Evolutionary conservation across 805 yeast genomes (phyloP), one percentile per base, ranked within the genome.

Genomic region (Kodamaea hsintzibuensis): DNA sequence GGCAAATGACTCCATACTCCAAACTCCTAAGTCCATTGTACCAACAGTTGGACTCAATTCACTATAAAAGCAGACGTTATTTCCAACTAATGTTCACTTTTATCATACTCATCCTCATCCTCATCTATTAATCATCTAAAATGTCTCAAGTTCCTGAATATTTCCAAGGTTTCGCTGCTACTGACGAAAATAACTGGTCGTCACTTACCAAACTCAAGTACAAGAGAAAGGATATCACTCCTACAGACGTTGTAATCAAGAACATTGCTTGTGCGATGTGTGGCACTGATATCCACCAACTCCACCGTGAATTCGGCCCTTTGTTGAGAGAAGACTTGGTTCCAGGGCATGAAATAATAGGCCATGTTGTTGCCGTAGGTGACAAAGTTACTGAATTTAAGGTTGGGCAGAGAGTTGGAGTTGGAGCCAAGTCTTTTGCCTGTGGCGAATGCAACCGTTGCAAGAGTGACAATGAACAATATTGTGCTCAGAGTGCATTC

Each of bases 401-500:
- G 65, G 66, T 85, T 17, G 96, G 96, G 53, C 86, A 89, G 59
- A 77, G 90, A 59, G 95, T 88, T 27, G 96, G 93, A 51, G 79
- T 88, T 48, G 96, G 96, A 60, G 93, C 95, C 27, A 85, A 82
- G 63, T 74, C 79, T 27, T 73, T 71, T 55, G 74, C 88, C 39
- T 88, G 95, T 73, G 68, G 77, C 52, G 58, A 56, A 2, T 66
- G 70, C 51, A 19, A 50, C 52, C 55, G 65, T 51, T 65, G 68
- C 42, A 46, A 49, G 38, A 19, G 35, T 49, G 60, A 60, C 62
- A 62, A 67, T 57, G 70, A 67, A 42, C 70, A 67, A 52, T 67
- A 91, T 76, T 65, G 74, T 18, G 57, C 63, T 35, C 42, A 54
- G 8, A 50, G 51, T 7, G 63, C 57, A 2, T 54, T 50, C 25